Evolutionary conservation across 2,329 filamentous ascomycete genomes (phyloP).

Genomic region (Botrytis pseudocinerea): DNA sequence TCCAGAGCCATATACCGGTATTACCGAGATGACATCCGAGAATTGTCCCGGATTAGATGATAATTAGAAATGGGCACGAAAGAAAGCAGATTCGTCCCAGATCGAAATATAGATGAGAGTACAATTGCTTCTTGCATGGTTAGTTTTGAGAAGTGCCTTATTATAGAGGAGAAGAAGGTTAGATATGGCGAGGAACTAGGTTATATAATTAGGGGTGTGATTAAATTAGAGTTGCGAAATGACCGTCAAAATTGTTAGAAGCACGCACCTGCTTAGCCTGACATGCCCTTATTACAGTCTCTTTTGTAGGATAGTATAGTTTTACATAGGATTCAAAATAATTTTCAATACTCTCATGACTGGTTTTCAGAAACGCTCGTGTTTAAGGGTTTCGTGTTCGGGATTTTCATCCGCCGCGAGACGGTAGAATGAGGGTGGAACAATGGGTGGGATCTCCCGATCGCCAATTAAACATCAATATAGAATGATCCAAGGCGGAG

Average conservation of each 20-base stretch:
- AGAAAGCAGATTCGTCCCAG: neutral
- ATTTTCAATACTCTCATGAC: neutral
- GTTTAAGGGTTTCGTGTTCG: neutral
- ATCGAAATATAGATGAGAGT: neutral
- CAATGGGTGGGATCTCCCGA: neutral
- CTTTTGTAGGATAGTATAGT: neutral
- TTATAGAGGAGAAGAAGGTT: neutral
- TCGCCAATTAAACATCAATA: neutral
- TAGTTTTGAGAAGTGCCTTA: neutral
- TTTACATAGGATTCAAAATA: neutral
- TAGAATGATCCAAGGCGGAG: neutral
- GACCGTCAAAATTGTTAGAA: neutral
- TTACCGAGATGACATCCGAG: constrained; percentile 50
- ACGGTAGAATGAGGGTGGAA: neutral
- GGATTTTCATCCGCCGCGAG: neutral
- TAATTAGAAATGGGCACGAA: neutral
- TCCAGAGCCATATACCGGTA: constrained; percentile 50
- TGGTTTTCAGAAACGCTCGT: neutral
- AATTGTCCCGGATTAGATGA: constrained; percentile 55
- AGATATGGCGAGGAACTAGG: neutral
- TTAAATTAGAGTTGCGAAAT: neutral
- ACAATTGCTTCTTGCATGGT: neutral
- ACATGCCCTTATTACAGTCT: neutral
- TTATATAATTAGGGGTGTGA: neutral
- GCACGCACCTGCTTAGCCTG: neutral